Evolutionary conservation across 495 filamentous ascomycete genomes (phyloP), one percentile per base, ranked within the genome.

Genomic region (Hypoxylon intermedium): DNA sequence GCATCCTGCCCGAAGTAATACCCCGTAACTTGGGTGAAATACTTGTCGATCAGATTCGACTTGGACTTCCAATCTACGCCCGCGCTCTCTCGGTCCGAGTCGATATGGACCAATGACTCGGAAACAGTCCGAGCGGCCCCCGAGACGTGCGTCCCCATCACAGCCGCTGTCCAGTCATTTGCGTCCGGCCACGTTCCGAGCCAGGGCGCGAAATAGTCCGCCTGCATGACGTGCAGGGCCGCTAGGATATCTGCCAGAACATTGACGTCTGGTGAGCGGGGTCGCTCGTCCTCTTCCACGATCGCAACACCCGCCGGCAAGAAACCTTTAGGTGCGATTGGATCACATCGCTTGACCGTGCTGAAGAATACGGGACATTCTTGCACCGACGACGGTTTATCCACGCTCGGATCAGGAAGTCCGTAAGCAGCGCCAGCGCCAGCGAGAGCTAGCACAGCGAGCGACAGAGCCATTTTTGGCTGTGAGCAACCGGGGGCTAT

Each of bases 121-220:
- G 89, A 85, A 53, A 96, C 74, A 13, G 87, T 83, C 12, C 77
- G 76, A 2, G 93, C 78, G 0, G 87, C 78, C 13, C 84, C 88
- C 0, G 89, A 87, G 44, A 97, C 73, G 46, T 94, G 86, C 0
- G 93, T 95, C 28, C 87, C 87, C 68, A 93, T 76, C 3, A 97
- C 91, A 1, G 94, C 93, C 5, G 88, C 86, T 1, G 93, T 98
- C 93, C 93, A 98, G 79, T 98, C 94, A 58, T 96, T 97, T 12
- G 89, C 82, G 7, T 76, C 77, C 7, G 94, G 91, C 92, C 92
- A 98, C 12, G 83, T 92, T 19, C 92, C 93, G 11, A 87, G 70
- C 82, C 88, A 88, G 21, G 87, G 70, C 47, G 86, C 77, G 71
- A 95, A 98, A 72, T 89, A 96, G 12, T 79, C 71, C 21, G 81